phyloP scores from a whole-genome alignment of 2,329 filamentous ascomycete genomes.

The Cytospora piceicola region DNA sequence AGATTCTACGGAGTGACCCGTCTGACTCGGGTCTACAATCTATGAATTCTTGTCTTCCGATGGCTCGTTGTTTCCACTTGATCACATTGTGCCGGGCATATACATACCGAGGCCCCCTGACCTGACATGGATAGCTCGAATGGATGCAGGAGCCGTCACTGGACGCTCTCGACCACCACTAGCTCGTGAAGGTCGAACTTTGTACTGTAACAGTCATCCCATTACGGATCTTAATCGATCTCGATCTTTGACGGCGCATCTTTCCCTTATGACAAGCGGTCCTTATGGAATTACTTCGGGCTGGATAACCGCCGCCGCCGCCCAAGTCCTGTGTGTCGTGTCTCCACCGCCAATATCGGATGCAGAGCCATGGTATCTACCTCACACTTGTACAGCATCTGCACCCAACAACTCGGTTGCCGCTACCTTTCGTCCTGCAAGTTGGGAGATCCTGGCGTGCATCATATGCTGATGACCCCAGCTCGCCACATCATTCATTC shows the following conservation, averaged over 20 bases:
- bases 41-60: slow-evolving; percentile 16
- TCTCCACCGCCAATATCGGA: slow-evolving; percentile 12
- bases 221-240: slow-evolving; percentile 7
- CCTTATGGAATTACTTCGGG: not conserved
- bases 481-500: not conserved
- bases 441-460: not conserved
- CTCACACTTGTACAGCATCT: slow-evolving; percentile 17
- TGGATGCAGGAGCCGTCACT: not conserved
- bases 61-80: not conserved
- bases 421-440: not conserved
- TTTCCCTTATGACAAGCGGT: slow-evolving; percentile 11
- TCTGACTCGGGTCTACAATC: slow-evolving; percentile 8
- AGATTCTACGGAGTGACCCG: slow-evolving; percentile 37
- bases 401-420: slow-evolving; percentile 21
- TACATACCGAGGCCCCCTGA: slow-evolving; percentile 14
- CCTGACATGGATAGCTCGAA: not conserved
- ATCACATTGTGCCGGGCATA: slow-evolving; percentile 10
- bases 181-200: not conserved
- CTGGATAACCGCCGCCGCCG: slow-evolving; percentile 8
- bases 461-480: not conserved
- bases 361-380: slow-evolving; percentile 14
- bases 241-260: slow-evolving; percentile 19
- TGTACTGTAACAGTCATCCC: slow-evolving; percentile 3
- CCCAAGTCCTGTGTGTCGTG: slow-evolving; percentile 18
- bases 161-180: not conserved